Percentiles rank a stretch among this genome's conserved stretches.
phyloP scores from a whole-genome alignment of 2,329 filamentous ascomycete species.

The Curvularia spicifera region DNA sequence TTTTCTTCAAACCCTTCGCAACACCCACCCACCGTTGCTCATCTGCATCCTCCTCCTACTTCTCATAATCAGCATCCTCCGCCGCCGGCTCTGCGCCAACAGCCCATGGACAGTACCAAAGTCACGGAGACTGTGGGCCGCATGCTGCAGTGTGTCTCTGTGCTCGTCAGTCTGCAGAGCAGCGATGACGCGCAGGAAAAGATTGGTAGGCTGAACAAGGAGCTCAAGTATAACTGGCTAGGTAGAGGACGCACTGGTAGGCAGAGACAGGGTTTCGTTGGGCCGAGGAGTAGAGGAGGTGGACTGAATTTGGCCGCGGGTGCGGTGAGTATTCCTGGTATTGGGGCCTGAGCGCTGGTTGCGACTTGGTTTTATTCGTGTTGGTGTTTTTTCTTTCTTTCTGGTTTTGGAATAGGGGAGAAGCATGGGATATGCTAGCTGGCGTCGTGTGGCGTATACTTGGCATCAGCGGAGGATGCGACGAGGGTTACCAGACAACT shows the following conservation, averaged over 20 bases:
- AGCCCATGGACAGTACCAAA: slow-evolving; percentile 65
- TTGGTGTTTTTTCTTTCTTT: neutral
- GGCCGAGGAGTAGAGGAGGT: slow-evolving; percentile 46
- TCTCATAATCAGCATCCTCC: slow-evolving; percentile 22
- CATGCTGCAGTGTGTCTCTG: slow-evolving; percentile 95
- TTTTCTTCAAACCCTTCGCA: slow-evolving; percentile 49
- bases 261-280: slow-evolving; percentile 89
- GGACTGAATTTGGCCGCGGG: neutral
- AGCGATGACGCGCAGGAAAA: slow-evolving; percentile 76
- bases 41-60: slow-evolving; percentile 24
- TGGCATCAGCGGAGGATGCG: neutral
- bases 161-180: slow-evolving; percentile 77
- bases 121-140: slow-evolving; percentile 93
- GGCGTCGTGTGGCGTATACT: neutral
- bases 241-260: slow-evolving; percentile 87
- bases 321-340: neutral
- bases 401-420: no score
- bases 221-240: slow-evolving; percentile 96
- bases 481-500: neutral
- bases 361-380: neutral
- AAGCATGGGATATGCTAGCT: neutral
- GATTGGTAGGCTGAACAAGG: slow-evolving; percentile 82
- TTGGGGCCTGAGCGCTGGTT: neutral
- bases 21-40: slow-evolving; percentile 9
- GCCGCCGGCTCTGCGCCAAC: slow-evolving; percentile 32